phyloP scores from a whole-genome alignment of 2,329 filamentous ascomycete species.

The Elsinoe necatrix region DNA sequence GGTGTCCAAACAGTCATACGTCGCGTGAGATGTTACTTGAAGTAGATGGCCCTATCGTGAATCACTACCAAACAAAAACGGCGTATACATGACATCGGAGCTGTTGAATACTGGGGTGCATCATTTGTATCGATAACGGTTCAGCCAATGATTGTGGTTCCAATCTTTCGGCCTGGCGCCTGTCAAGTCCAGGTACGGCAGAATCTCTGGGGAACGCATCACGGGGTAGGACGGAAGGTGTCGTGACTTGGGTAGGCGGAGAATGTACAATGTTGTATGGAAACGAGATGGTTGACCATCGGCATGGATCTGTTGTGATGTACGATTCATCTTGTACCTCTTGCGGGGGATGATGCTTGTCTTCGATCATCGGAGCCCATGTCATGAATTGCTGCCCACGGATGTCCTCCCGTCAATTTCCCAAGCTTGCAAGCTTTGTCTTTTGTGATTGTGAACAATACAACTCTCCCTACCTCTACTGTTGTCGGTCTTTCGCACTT shows the following conservation, averaged over 20 bases:
- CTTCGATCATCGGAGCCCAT: constrained; percentile 1
- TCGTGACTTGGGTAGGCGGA: not conserved
- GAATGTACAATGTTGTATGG: not conserved
- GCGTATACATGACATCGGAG: not conserved
- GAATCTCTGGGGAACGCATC: not conserved
- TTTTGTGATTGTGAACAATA: not conserved
- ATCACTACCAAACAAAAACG: not conserved
- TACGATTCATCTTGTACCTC: not conserved
- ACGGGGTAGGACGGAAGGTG: not conserved
- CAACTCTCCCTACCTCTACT: no score
- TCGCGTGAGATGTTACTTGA: not conserved
- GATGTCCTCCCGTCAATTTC: not conserved
- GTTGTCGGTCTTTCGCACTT: not conserved
- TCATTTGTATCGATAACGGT: not conserved
- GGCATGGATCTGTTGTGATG: not conserved
- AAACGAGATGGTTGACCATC: not conserved
- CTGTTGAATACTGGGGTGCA: constrained; percentile 3
- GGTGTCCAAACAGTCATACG: not conserved
- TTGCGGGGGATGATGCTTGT: constrained; percentile 12
- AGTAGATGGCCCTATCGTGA: not conserved
- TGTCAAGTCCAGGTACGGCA: constrained; percentile 1
- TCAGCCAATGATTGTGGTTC: constrained; percentile 6
- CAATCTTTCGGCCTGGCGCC: not conserved
- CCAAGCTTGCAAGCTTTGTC: not conserved
- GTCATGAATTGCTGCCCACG: not conserved